These are phyloP conservation scores for Anethum foeniculum DNA, from an alignment of 140 eudicot genomes.

Conservation along the genomic window DNA sequence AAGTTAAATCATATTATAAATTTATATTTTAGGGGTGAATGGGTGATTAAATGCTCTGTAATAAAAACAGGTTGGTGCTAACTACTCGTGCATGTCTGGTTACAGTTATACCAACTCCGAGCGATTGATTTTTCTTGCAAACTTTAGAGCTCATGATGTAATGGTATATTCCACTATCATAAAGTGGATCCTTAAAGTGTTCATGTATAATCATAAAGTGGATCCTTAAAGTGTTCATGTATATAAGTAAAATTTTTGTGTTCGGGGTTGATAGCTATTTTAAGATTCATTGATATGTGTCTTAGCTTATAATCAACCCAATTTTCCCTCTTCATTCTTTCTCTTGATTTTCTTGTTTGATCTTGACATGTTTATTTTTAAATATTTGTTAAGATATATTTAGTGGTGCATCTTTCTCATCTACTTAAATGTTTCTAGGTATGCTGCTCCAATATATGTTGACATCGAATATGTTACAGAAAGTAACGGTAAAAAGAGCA, in stretches of 20 bases:
- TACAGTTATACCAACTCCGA: neutral
- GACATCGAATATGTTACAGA: conserved; percentile 52
- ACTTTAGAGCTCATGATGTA: neutral
- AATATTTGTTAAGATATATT: neutral
- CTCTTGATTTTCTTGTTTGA: neutral
- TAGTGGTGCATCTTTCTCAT: neutral
- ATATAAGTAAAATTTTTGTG: neutral
- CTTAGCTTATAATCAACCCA: neutral
- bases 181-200: neutral
- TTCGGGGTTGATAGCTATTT: neutral
- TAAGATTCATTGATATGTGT: neutral
- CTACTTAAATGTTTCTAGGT: conserved; percentile 22
- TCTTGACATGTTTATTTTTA: neutral
- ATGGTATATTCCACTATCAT: neutral
- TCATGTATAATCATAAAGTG: neutral
- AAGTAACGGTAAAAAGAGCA: conserved; percentile 25
- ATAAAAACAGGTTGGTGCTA: neutral
- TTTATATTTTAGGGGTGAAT: neutral
- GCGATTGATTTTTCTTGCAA: neutral
- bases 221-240: neutral
- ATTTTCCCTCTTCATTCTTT: neutral
- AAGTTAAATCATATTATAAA: neutral
- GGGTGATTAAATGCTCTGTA: neutral
- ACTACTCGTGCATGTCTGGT: neutral
- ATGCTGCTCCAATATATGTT: conserved; percentile 83